Evolutionary conservation across 1,139 yeast genomes (phyloP), one percentile per base, ranked within the genome.

Genomic region (Pichia sp.): DNA sequence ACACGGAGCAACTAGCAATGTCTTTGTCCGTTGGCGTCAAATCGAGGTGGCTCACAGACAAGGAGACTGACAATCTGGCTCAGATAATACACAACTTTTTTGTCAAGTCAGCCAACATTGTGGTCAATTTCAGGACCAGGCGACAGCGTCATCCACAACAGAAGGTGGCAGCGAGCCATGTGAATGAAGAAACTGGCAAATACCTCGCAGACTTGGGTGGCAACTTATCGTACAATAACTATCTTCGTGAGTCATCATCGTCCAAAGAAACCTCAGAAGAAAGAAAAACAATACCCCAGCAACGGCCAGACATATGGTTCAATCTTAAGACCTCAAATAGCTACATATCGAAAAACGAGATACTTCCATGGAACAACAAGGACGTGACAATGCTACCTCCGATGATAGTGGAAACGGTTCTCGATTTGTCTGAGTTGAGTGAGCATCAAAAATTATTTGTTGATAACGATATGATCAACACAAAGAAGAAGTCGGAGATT

Each of bases 351-450:
- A 43, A 77, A 49, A 89, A 82, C 11, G 90, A 84, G 50, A 70
- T 87, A 54, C 73, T 75, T 54, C 71, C 76, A 10, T 89, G 96
- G 96, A 77, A 77, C 57, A 57, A 57, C 19, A 59, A 57, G 34
- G 81, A 79, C 55, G 57, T 77, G 3, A 57, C 72, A 4, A 59
- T 65, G 3, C 68, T 84, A 26, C 90, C 95, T 2, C 96, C 97
- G 1, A 76, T 93, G 71, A 88, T 92, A 30, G 78, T 93, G 40
- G 99, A 93, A 67, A 85, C 95, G 0, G 87, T 78, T 61, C 74
- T 93, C 54, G 97, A 92, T 68, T 73, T 90, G 53, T 72, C 90
- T 32, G 77, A 75, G 29, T 68, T 92, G 53, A 73, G 80, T 8
- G 70, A 83, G 1, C 43, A 45, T 6, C 15, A 87, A 61, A 75